phyloP scores from a whole-genome alignment of 352 stramenopile genomes.

The Saprolegnia diclina region DNA sequence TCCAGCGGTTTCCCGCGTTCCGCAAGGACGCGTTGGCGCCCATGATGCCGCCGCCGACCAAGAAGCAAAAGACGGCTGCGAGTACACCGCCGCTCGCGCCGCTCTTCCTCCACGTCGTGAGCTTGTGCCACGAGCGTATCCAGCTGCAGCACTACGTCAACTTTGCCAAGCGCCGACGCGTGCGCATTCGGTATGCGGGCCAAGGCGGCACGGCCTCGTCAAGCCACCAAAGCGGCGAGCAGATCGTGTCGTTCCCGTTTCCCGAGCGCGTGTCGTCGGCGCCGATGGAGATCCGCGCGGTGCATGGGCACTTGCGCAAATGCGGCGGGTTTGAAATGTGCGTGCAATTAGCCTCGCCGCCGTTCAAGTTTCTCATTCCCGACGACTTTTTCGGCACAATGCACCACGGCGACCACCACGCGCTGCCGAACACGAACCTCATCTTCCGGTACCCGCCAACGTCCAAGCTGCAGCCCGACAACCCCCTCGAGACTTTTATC shows the following conservation, averaged over 20 bases:
- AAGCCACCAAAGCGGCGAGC: slow-evolving; percentile 48
- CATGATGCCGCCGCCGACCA: slow-evolving; percentile 24
- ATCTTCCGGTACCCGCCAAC: slow-evolving; percentile 78
- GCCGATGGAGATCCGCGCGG: slow-evolving; percentile 65
- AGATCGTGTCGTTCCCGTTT: slow-evolving; percentile 83
- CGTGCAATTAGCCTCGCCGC: slow-evolving; percentile 51
- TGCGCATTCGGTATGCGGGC: slow-evolving; percentile 75
- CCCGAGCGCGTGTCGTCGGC: slow-evolving; percentile 80
- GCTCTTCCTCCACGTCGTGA: slow-evolving; percentile 76
- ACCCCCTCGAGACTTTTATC: slow-evolving; percentile 82
- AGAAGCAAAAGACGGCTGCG: slow-evolving; percentile 25
- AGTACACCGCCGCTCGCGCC: slow-evolving; percentile 33
- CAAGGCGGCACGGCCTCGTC: slow-evolving; percentile 52
- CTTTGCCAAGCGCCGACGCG: slow-evolving; percentile 76
- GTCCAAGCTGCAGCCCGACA: slow-evolving; percentile 72
- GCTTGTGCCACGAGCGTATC: slow-evolving; percentile 78
- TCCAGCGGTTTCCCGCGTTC: slow-evolving; percentile 75
- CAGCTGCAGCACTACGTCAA: slow-evolving; percentile 84
- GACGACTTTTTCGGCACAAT: not conserved
- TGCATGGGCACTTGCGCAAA: slow-evolving; percentile 76
- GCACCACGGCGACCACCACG: slow-evolving; percentile 41
- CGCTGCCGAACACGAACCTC: slow-evolving; percentile 64
- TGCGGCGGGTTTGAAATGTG: slow-evolving; percentile 70
- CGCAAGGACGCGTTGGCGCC: slow-evolving; percentile 68
- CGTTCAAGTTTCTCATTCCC: slow-evolving; percentile 65